Evolutionary conservation across 1,139 yeast species (phyloP).

Genomic region (Meyerozyma athensensis): DNA sequence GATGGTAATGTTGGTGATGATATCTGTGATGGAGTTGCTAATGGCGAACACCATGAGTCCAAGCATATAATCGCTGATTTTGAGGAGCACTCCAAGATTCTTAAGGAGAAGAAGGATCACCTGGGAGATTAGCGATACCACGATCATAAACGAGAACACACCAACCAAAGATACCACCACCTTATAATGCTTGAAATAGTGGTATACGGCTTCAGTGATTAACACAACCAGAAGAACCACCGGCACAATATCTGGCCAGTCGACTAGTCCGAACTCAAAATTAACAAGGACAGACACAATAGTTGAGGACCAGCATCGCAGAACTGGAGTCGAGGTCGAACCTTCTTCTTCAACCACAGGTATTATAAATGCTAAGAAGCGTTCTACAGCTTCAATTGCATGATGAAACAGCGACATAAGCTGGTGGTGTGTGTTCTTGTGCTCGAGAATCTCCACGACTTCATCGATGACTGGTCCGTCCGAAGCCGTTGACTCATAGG

Average conservation of each 20-base stretch:
- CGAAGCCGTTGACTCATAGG: not conserved
- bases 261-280: not conserved
- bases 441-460: not conserved
- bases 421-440: not conserved
- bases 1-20: conserved; percentile 37
- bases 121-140: conserved; percentile 27
- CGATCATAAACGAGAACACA: conserved; percentile 22
- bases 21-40: conserved; percentile 38
- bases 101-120: conserved; percentile 27
- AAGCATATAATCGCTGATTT: conserved; percentile 35
- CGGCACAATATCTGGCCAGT: not conserved
- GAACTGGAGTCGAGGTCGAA: not conserved
- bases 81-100: conserved; percentile 35
- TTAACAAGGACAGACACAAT: not conserved
- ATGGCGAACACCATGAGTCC: conserved; percentile 38
- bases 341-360: conserved; percentile 1
- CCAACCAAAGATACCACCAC: conserved; percentile 16
- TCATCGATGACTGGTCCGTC: not conserved
- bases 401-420: not conserved
- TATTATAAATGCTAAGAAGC: not conserved
- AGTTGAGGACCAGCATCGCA: not conserved
- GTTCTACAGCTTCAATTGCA: not conserved
- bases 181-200: not conserved
- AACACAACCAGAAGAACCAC: not conserved
- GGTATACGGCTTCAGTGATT: not conserved